Base-by-base conservation (phyloP, 2,329 filamentous ascomycete genomes). In the Tolypocladium tundrense region DNA sequence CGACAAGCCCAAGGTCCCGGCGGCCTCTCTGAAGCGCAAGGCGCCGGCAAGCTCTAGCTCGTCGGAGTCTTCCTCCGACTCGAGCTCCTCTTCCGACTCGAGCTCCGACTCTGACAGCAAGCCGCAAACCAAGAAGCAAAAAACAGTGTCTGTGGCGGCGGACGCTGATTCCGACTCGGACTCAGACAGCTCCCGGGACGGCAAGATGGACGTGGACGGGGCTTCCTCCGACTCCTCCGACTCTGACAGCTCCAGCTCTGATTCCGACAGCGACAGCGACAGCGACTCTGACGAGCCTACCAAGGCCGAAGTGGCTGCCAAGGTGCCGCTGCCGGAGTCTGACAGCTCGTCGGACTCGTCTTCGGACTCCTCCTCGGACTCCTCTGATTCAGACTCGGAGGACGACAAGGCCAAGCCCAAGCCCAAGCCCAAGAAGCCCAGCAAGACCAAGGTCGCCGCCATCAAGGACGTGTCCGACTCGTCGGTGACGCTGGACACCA, bases 101-200 rank as follows among this genome's bases (percentile, higher is more conserved):
- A 69, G 73, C 53, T 79, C 78, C 21, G 73, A 72, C 61, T 77
- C 75, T 10, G 77, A 79, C 43, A 75, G 75, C 45, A 74, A 79
- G 59, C 79, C 77, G 4, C 74, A 75, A 60, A 63, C 72, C 33
- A 86, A 86, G 74, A 85, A 83, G 71, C 69, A 69, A 60, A 78
- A 77, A 68, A 74, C 72, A 37, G 76, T 53, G 4, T 45, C 59
- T 24, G 39, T 59, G 40, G 55, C 59, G 37, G 57, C 60, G 31
- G 59, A 64, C 27, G 62, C 63, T 3, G 41, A 56, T 42, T 59
- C 60, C n/a, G 60, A 62, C 59, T 65, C 60, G 21, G 60, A 62
- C 59, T 65, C 62, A 6, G 55, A 60, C 54, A 60, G 54, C 31
- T 55, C 55, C 3, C 56, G 58, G 2, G 55, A 58, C 19, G 55